Evolutionary conservation across 495 filamentous ascomycete genomes (phyloP), one percentile per base, ranked within the genome.

Genomic region (Clohesyomyces aquaticus): DNA sequence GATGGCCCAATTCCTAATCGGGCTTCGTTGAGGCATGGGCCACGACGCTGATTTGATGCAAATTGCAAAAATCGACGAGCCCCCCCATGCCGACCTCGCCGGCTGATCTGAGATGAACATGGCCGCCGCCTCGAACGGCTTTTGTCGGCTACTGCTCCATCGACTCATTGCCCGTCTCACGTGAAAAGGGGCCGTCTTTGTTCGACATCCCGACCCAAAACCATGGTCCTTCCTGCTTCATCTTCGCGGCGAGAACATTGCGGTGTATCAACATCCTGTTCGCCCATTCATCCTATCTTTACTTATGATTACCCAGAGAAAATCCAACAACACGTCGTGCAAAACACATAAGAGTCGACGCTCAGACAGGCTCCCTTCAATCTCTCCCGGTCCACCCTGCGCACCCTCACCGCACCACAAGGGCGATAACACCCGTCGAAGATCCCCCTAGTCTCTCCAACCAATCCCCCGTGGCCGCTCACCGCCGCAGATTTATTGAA

Each of bases 1-100:
- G 54, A 65, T 53, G 60, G 60, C 54, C 21, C 54, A 42, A 27
- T 58, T 46, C 61, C 61, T 9, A 58, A 65, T 65, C 61, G 19
- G 53, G 46, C 21, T 4, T 47, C 18, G 27, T 11, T 16, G 27
- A 27, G 26, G 42, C 29, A 16, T 49, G 28, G 61, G 26, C 53
- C 26, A 2, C 10, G 27, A 48, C 35, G 28, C 38, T 58, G 52
- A 45, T 63, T 25, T 52, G 47, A 64, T 43, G 14, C 16, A 58
- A 57, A 51, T 51, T 60, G 47, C 26, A 59, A 60, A 60, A 60
- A 59, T 46, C 49, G 49, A 29, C 49, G 14, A n/a, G 25, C 49
- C 8, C 28, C 6, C 22, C 27, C 43, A 29, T 29, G 22, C 56
- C 43, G 55, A 45, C 3, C 49, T 11, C 45, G 16, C 59, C 59